A percentile compares a stretch with the other conserved stretches of the same genome.
Conservation (phyloP, 345 rosid genomes). For the Cardamine resedifolia region DNA sequence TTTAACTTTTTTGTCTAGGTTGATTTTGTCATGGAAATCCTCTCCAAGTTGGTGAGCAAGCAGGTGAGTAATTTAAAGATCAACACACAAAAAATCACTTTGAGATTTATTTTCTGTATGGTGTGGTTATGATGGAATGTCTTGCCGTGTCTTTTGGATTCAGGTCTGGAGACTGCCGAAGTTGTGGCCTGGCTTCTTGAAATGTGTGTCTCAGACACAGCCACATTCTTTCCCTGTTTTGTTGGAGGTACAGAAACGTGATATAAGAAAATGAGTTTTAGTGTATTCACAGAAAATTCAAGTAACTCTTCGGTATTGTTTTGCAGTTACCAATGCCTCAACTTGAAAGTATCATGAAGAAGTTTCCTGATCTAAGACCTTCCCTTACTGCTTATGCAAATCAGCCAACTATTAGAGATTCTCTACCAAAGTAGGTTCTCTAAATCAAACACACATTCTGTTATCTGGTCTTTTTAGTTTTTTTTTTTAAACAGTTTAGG, state of each 20-base stretch:
- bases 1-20: conserved; percentile 48
- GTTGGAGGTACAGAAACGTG: conserved; percentile 57
- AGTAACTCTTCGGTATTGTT: conserved; percentile 29
- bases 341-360: conserved; percentile 76
- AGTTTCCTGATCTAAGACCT: conserved; percentile 68
- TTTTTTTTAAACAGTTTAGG: neutral
- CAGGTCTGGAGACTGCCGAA: conserved; percentile 98
- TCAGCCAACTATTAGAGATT: conserved; percentile 62
- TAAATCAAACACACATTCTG: conserved; percentile 3
- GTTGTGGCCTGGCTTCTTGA: conserved; percentile 95
- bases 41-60: conserved; percentile 83
- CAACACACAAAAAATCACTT: conserved; percentile 19
- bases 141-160: conserved; percentile 12
- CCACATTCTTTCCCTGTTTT: conserved; percentile 90
- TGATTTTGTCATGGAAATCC: conserved; percentile 94
- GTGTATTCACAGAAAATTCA: neutral
- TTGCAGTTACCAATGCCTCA: conserved; percentile 83
- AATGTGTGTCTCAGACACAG: conserved; percentile 88
- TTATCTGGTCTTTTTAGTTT: neutral
- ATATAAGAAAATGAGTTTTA: neutral
- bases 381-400: conserved; percentile 68
- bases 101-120: neutral
- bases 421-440: conserved; percentile 65
- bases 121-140: conserved; percentile 9
- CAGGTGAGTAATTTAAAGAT: conserved; percentile 59